phyloP scores from a whole-genome alignment of 805 yeast species.

The Kazachstania bromeliacearum region DNA sequence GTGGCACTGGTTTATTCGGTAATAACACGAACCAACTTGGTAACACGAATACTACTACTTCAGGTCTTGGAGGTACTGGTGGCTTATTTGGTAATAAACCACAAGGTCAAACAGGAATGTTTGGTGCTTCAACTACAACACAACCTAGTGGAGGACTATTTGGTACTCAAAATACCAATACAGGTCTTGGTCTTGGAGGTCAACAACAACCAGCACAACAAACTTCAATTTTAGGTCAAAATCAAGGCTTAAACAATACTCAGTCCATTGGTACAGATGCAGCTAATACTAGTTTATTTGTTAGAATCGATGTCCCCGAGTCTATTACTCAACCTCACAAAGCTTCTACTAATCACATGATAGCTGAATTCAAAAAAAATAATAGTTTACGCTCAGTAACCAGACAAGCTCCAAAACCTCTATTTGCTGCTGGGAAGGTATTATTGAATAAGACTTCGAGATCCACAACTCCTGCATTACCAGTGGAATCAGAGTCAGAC shows the following conservation, averaged over 20 bases:
- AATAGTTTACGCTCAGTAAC: slow-evolving; percentile 51
- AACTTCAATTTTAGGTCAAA: slow-evolving; percentile 1
- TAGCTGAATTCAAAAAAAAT: slow-evolving; percentile 42
- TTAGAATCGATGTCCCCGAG: slow-evolving; percentile 28
- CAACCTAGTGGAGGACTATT: slow-evolving; percentile 15
- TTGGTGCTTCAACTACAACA: slow-evolving; percentile 21
- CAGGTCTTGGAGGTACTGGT: slow-evolving; percentile 27
- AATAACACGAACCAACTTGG: slow-evolving; percentile 15
- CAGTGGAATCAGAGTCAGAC: no score
- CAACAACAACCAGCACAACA: slow-evolving; percentile 9
- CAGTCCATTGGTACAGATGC: slow-evolving; percentile 22
- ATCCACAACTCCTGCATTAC: neutral
- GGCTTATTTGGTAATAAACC: slow-evolving; percentile 34
- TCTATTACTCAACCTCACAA: slow-evolving; percentile 34
- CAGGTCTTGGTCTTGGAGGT: slow-evolving; percentile 1
- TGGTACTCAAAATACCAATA: slow-evolving; percentile 21
- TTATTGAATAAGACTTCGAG: neutral
- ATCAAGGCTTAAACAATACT: neutral
- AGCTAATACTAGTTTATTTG: slow-evolving; percentile 52
- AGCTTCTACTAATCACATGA: slow-evolving; percentile 40
- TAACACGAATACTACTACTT: slow-evolving; percentile 11
- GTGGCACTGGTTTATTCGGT: slow-evolving; percentile 32
- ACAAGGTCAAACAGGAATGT: slow-evolving; percentile 15
- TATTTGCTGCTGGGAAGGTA: slow-evolving; percentile 29
- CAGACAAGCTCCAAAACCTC: slow-evolving; percentile 54